Evolutionary conservation across 208 protist genomes (phyloP).

Genomic region (Wallacemonas collosoma): DNA sequence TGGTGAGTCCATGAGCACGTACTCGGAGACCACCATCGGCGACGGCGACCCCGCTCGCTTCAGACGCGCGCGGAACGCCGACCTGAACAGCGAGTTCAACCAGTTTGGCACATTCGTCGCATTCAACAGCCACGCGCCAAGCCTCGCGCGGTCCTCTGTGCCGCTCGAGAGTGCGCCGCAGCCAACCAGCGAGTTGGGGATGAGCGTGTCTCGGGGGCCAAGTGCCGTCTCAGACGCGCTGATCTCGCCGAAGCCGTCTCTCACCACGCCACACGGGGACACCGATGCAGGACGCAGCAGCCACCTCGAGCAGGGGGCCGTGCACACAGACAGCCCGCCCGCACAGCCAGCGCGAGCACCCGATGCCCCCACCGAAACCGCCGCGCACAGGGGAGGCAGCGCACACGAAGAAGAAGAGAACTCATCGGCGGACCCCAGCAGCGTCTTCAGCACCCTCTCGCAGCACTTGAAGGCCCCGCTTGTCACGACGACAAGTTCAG

Average conservation of each 20-base stretch:
- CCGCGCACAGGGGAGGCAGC: too few relatives aligned
- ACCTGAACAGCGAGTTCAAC: slow-evolving; percentile 30
- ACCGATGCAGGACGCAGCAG: not conserved
- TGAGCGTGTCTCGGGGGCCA: not conserved
- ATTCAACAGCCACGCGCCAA: slow-evolving; percentile 21
- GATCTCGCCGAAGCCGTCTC: slow-evolving; percentile 7
- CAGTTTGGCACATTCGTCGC: slow-evolving; percentile 46
- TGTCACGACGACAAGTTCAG: not conserved
- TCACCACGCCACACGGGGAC: not conserved
- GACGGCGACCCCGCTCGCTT: slow-evolving; percentile 5
- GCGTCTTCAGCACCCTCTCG: slow-evolving; percentile 84
- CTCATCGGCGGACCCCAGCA: slow-evolving; percentile 45
- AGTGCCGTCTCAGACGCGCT: slow-evolving; percentile 6
- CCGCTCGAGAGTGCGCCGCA: slow-evolving; percentile 17
- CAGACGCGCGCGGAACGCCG: not conserved
- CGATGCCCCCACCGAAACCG: not conserved
- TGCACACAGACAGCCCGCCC: not conserved
- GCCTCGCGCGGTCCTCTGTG: slow-evolving; percentile 6
- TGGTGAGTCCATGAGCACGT: slow-evolving; percentile 12
- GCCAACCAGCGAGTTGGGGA: not conserved
- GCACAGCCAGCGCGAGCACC: not conserved
- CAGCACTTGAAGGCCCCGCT: slow-evolving; percentile 52
- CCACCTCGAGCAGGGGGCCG: not conserved
- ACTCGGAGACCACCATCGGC: slow-evolving; percentile 9
- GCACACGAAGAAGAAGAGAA: slow-evolving; percentile 17